These are phyloP conservation scores for Saitozyma sp. DNA, from an alignment of 768 basidiomycete genomes.

Conservation along the genomic window DNA sequence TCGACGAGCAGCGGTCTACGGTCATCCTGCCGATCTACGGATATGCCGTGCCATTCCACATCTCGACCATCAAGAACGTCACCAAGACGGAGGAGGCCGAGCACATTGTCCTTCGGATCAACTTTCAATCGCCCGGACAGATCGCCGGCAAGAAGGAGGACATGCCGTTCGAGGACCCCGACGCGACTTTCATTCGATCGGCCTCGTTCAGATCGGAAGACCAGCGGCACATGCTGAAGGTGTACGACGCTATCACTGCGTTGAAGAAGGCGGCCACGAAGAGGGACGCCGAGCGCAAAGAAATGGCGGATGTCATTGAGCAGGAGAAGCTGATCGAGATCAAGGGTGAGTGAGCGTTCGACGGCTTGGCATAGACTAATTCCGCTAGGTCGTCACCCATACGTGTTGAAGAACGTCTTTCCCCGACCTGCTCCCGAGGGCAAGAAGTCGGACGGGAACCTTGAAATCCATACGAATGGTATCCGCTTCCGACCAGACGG, in stretches of 20 bases:
- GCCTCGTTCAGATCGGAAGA: conserved; percentile 91
- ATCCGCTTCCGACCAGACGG: conserved; percentile 65
- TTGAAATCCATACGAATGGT: conserved; percentile 97
- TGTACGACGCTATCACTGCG: conserved; percentile 89
- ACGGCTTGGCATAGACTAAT: not conserved
- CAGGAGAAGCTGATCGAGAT: conserved; percentile 86
- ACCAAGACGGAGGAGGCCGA: conserved; percentile 97
- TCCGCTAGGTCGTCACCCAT: conserved; percentile 63
- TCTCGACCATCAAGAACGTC: conserved; percentile 96
- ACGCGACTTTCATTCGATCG: conserved; percentile 92
- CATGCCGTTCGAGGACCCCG: conserved; percentile 85
- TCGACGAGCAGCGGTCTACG: conserved; percentile 86
- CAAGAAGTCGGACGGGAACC: conserved; percentile 87
- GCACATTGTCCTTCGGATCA: conserved; percentile 89
- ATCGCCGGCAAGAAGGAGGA: conserved; percentile 98
- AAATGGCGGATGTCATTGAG: conserved; percentile 96
- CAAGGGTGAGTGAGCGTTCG: conserved; percentile 59
- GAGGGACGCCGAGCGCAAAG: conserved; percentile 94
- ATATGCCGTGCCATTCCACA: conserved; percentile 94
- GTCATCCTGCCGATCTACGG: conserved; percentile 91
- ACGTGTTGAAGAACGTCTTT: conserved; percentile 85
- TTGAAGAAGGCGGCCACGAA: conserved; percentile 96
- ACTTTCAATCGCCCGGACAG: conserved; percentile 97
- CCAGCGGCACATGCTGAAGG: conserved; percentile 78
- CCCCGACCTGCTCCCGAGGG: conserved; percentile 91